Base-by-base conservation (phyloP, 2,329 filamentous ascomycete species). In the Aspergillus sp. region DNA sequence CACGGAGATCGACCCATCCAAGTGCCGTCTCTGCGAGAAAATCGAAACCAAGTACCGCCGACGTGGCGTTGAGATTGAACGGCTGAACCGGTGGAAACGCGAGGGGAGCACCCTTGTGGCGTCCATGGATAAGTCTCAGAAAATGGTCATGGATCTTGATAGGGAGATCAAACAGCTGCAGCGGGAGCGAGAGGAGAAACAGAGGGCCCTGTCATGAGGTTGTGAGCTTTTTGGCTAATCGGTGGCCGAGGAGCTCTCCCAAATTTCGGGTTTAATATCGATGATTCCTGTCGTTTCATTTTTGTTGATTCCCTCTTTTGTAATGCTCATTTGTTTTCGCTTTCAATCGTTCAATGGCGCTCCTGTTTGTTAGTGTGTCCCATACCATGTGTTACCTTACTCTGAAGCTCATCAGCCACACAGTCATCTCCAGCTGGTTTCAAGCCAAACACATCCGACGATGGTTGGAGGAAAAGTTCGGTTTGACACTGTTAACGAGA, bases 21-120 rank as follows among this genome's bases (percentile, higher is more conserved):
- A 86, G 68, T 98, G 93, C 82, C 90, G 89, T 73, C 82, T 92
- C 62, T 98, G 93, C 79, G 88, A 91, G 70, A 92, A 95, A 77
- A 91, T 93, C 66, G 88, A 92, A 70, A 93, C 89, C 77, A 96
- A 96, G 79, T 79, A 84, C 70, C 86, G 91, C 56, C 87, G 90
- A 62, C 84, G 87, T 70, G 80, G 81, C 70, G 91, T 91, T 77
- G 90, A 96, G 81, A 73, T 82, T 47, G 84, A 86, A 57, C 89
- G 93, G 69, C 84, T 96, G 70, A 78, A 82, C 64, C 88, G 92
- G 60, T 96, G 92, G 92, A 80, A 82, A 68, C 82, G 81, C 48
- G 90, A 95, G 75, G 88, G 89, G 44, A 73, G 73, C 66, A 83
- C 79, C 66, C 81, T 84, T 69, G 77, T 78, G 58, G 84, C 84